Percentiles rank a stretch among this genome's conserved stretches.
These are phyloP conservation scores for Articulospora tetracladia DNA, from an alignment of 495 filamentous ascomycete genomes.

Conservation along the genomic window DNA sequence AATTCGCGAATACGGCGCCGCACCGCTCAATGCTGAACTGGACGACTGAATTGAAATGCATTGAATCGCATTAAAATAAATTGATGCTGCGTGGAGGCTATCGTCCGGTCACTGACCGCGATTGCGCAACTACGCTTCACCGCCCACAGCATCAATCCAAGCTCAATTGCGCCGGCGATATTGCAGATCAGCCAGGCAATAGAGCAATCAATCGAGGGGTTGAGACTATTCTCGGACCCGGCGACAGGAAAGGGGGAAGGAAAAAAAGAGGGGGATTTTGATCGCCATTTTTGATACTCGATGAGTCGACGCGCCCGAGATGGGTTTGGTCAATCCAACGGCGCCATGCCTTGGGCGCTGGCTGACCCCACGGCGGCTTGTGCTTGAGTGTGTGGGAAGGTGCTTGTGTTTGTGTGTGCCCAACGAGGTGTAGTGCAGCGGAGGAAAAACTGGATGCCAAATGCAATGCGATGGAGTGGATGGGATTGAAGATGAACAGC, in stretches of 20 bases:
- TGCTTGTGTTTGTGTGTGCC: background rate
- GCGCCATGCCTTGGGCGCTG: background rate
- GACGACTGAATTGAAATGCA: too few species aligned
- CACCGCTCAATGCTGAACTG: background rate
- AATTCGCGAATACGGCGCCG: background rate
- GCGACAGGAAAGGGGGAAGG: background rate
- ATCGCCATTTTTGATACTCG: conserved; percentile 9
- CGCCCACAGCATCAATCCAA: background rate
- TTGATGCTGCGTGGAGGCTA: background rate
- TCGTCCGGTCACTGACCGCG: background rate
- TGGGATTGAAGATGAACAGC: background rate
- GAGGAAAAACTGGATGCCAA: background rate
- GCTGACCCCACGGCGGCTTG: background rate
- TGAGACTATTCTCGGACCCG: background rate
- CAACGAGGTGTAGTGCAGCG: background rate
- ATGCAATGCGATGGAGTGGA: background rate
- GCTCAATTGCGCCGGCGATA: background rate
- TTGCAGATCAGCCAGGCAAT: background rate
- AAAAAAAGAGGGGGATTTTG: background rate
- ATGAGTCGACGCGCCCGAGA: conserved; percentile 6
- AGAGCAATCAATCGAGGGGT: background rate
- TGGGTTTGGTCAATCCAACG: conserved; percentile 4
- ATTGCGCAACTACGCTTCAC: background rate
- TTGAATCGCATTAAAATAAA: too few species aligned
- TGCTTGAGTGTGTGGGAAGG: background rate